These are phyloP conservation scores for Perilla frutescens DNA, from an alignment of 257 asterid genomes.

Conservation along the genomic window DNA sequence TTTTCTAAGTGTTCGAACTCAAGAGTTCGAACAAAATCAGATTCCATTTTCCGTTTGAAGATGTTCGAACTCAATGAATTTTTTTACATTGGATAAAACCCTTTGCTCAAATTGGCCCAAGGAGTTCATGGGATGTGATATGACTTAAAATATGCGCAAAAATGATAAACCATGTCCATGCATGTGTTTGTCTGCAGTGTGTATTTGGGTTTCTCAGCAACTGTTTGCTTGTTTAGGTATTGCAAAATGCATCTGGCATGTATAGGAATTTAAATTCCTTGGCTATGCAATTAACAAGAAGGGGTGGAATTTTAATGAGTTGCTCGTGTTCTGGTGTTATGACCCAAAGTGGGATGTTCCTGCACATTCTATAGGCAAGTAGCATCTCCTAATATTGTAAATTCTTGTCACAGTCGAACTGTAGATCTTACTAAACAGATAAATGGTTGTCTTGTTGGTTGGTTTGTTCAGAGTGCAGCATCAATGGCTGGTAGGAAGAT, in stretches of 20 bases:
- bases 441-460: not conserved
- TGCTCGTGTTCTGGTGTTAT: constrained; percentile 99
- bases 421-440: not conserved
- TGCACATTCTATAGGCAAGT: constrained; percentile 79
- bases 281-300: constrained; percentile 86
- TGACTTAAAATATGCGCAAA: no score
- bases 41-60: no score
- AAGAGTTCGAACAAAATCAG: no score
- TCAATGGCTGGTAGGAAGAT: constrained; percentile 80
- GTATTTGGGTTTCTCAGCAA: not conserved
- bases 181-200: not conserved
- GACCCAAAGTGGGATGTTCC: constrained; percentile 94
- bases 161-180: not conserved
- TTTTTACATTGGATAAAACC: not conserved
- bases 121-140: not conserved
- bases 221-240: constrained; percentile 55
- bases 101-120: not conserved
- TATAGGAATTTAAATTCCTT: constrained; percentile 86
- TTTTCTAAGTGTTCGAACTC: no score
- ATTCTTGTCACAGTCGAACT: no score
- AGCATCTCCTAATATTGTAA: not conserved
- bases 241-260: constrained; percentile 94
- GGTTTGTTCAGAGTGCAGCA: constrained; percentile 70
- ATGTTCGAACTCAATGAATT: no score
- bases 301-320: constrained; percentile 90